phyloP scores from a whole-genome alignment of 805 yeast species.

The Hanseniaspora guilliermondii region DNA sequence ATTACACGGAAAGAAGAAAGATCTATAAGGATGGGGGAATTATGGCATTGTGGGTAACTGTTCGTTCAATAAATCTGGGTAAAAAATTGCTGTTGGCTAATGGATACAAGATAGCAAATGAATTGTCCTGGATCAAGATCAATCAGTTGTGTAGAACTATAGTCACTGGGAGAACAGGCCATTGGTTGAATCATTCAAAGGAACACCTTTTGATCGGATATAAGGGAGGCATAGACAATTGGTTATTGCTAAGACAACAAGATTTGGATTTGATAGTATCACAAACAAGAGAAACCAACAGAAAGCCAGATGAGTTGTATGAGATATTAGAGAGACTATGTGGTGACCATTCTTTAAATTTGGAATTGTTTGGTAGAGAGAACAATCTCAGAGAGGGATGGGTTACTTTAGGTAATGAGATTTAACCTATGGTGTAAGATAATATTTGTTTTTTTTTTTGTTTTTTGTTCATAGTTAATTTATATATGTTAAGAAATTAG shows the following conservation, averaged over 20 bases:
- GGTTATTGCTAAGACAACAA: slow-evolving; percentile 47
- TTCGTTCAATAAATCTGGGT: slow-evolving; percentile 82
- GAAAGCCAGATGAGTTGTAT: slow-evolving; percentile 86
- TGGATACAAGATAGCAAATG: slow-evolving; percentile 74
- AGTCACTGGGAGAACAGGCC: slow-evolving; percentile 93
- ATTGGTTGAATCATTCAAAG: slow-evolving; percentile 90
- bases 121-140: slow-evolving; percentile 80
- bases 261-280: slow-evolving; percentile 74
- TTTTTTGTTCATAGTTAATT: neutral
- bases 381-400: slow-evolving; percentile 83
- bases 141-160: slow-evolving; percentile 80
- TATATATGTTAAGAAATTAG: no score
- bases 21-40: slow-evolving; percentile 52
- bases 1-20: neutral
- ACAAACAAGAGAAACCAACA: slow-evolving; percentile 72
- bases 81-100: slow-evolving; percentile 60
- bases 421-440: slow-evolving; percentile 33
- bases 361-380: slow-evolving; percentile 81
- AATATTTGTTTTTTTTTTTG: neutral
- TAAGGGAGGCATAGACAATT: slow-evolving; percentile 57
- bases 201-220: slow-evolving; percentile 80
- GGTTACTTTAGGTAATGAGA: slow-evolving; percentile 77
- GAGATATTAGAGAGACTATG: slow-evolving; percentile 75
- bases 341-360: slow-evolving; percentile 61
- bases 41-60: slow-evolving; percentile 85